Evolutionary conservation across 129 eudicot species (phyloP).

Genomic region (Helichrysum umbraculigerum): DNA sequence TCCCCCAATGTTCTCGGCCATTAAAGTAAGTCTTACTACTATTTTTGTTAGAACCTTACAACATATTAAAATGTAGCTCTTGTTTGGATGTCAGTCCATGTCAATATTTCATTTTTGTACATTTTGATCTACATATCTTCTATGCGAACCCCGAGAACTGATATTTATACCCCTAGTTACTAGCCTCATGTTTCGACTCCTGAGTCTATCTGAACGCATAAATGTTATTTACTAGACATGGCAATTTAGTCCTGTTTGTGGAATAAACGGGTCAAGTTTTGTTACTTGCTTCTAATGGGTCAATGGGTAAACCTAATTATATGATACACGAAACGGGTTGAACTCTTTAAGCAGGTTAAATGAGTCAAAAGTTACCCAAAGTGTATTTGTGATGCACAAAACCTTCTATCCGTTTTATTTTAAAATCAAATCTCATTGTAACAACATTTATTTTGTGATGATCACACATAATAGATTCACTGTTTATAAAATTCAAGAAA

Average conservation of each 20-base stretch:
- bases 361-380: neutral
- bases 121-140: neutral
- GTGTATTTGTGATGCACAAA: neutral
- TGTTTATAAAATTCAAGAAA: neutral
- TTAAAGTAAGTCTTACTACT: constrained; percentile 60
- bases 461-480: neutral
- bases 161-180: neutral
- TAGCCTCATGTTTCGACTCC: neutral
- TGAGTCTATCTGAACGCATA: neutral
- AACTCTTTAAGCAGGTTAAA: neutral
- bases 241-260: neutral
- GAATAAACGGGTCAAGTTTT: neutral
- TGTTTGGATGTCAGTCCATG: constrained; percentile 1
- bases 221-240: neutral
- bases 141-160: neutral
- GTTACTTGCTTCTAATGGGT: neutral
- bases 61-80: neutral
- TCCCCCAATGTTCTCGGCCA: constrained; percentile 99
- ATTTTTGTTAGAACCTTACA: neutral
- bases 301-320: neutral
- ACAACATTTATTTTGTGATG: neutral
- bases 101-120: neutral
- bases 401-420: neutral
- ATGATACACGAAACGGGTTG: neutral
- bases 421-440: neutral